Percentiles rank a stretch among this genome's conserved stretches.
phyloP scores from a whole-genome alignment of 768 basidiomycete genomes.

The Amanita rimosa region DNA sequence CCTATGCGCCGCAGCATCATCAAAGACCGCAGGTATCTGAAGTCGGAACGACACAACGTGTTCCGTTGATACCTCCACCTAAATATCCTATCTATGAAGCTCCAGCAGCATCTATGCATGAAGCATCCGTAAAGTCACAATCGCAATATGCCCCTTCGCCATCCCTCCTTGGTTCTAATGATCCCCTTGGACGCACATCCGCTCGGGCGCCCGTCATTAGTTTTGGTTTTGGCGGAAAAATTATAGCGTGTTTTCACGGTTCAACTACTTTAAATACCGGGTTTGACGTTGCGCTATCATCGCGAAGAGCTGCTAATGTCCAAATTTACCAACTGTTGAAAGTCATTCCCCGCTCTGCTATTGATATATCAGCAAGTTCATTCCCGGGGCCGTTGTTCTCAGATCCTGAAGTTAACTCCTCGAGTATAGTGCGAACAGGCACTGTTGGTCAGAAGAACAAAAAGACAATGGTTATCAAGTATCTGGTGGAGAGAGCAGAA shows the following conservation, averaged over 20 bases:
- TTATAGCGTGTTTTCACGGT: constrained; percentile 83
- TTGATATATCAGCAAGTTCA: constrained; percentile 37
- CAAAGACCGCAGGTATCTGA: constrained; percentile 8
- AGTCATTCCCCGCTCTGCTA: constrained; percentile 55
- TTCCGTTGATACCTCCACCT: constrained; percentile 15
- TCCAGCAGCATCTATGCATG: constrained; percentile 14
- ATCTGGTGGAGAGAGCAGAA: constrained; percentile 61
- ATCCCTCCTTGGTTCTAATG: constrained; percentile 71
- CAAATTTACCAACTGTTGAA: constrained; percentile 58
- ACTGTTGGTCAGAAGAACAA: constrained; percentile 69
- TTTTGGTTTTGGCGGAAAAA: constrained; percentile 90
- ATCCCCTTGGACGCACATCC: constrained; percentile 65
- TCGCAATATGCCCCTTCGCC: constrained; percentile 76
- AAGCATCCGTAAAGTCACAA: constrained; percentile 26
- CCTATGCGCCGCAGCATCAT: constrained; percentile 19
- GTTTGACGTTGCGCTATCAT: constrained; percentile 68
- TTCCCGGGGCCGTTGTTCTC: constrained; percentile 87
- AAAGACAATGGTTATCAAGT: constrained; percentile 66
- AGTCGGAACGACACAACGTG: background rate
- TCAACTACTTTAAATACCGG: constrained; percentile 54
- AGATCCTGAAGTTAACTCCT: constrained; percentile 55
- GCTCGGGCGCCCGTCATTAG: constrained; percentile 70
- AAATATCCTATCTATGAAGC: background rate
- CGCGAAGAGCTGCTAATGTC: constrained; percentile 58
- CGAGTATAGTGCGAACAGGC: constrained; percentile 63